Base-by-base conservation (phyloP, 108 stramenopile species). In the Stephanodiscus triporus region DNA sequence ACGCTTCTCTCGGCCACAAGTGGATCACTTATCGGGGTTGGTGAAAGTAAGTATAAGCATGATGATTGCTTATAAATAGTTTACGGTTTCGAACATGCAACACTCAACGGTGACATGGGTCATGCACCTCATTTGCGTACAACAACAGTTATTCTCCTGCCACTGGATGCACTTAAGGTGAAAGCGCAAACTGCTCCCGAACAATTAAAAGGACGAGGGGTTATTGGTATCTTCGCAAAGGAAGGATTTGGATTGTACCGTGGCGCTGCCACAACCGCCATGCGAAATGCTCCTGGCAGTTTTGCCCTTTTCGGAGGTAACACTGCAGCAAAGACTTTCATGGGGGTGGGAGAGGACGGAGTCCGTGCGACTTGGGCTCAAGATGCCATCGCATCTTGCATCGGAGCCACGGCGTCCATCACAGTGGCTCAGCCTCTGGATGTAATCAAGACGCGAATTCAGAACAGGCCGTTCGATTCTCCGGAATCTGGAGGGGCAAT, bases 281-380 rank as follows among this genome's bases (percentile, higher is more conserved):
- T 85, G 30, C 61, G 89, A 50, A 92, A 92, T 83, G 91, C 91
- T 9, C 91, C 91, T 4, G 91, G 91, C 50, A 78, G 76, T 19
- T 92, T 92, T 76, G 91, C 89, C 0, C 77, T 92, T 6, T 92
- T 92, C 59, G 91, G 91, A 43, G 91, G 91, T 37, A 84, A 86
- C 36, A 81, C 87, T 5, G 78, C 82, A 10, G 77, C 85, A 40
- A 90, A 92, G 67, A 67, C 59, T 23, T 55, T 61, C 11, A 85
- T 85, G 84, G 84, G 84, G 19, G 70, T 85, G 6, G 81, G 72
- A n/a, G 84, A 85, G 58, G 75, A 76, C 40, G 77, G 78, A 4
- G 68, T 60, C 29, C 72, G 76, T 29, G 84, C 84, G 11, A 85
- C 84, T 13, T 85, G 84, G 84, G 70, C 81, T 9, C 84, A 85